Evolutionary conservation across 106 monocot genomes (phyloP).

Genomic region (Agapanthus africanus): DNA sequence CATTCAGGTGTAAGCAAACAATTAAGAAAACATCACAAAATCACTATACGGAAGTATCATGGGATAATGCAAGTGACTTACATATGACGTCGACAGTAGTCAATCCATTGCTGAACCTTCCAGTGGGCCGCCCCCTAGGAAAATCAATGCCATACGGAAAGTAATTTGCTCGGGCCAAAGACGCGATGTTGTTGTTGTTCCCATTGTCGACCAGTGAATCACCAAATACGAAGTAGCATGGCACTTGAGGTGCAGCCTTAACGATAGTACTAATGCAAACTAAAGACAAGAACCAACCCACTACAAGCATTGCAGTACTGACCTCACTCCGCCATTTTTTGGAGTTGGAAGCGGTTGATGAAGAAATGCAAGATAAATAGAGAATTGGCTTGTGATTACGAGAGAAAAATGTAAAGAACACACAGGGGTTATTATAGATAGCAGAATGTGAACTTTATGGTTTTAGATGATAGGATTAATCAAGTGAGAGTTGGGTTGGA

Average conservation of each 20-base stretch:
- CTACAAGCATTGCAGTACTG: background rate
- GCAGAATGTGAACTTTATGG: too few species aligned
- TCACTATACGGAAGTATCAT: background rate
- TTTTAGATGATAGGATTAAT: too few species aligned
- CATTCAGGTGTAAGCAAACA: too few species aligned
- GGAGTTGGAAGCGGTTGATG: background rate
- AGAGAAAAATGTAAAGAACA: background rate
- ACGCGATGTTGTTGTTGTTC: slow-evolving; percentile 77
- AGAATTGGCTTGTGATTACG: background rate
- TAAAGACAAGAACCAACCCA: background rate
- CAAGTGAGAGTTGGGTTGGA: background rate
- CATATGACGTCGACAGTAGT: slow-evolving; percentile 77
- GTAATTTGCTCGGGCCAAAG: slow-evolving; percentile 76
- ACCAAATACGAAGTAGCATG: slow-evolving; percentile 83
- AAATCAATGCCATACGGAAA: slow-evolving; percentile 86
- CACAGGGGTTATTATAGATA: background rate
- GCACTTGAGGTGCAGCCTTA: slow-evolving; percentile 47
- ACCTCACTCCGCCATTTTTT: background rate
- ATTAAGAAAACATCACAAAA: too few species aligned
- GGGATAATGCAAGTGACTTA: slow-evolving; percentile 14
- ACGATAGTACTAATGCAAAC: slow-evolving; percentile 7
- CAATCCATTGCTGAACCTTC: slow-evolving; percentile 75
- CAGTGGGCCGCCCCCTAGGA: slow-evolving; percentile 50
- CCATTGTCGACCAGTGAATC: slow-evolving; percentile 96
- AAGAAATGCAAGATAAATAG: background rate